Evolutionary conservation across 176 grass and related monocot genomes (phyloP).

Genomic region (Juncus inflexus): DNA sequence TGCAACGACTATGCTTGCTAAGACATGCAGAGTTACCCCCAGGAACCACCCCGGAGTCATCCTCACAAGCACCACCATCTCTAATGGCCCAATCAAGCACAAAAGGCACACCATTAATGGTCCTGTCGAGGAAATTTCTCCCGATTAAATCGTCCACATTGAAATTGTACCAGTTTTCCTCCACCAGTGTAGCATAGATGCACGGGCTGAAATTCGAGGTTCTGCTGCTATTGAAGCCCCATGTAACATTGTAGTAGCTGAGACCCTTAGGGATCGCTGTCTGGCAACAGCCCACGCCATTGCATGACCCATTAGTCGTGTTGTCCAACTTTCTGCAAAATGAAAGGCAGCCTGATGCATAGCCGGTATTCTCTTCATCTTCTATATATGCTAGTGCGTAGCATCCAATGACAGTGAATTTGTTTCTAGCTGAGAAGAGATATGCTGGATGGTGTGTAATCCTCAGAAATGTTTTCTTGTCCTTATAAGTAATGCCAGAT

Average conservation of each 20-base stretch:
- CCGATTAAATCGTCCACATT: slow-evolving; percentile 4
- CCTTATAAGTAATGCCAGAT: not conserved
- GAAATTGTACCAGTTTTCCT: slow-evolving; percentile 24
- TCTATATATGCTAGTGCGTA: slow-evolving; percentile 11
- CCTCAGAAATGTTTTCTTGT: not conserved
- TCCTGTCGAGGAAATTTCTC: not conserved
- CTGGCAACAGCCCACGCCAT: slow-evolving; percentile 35
- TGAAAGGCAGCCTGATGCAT: slow-evolving; percentile 10
- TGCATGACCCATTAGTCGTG: slow-evolving; percentile 1
- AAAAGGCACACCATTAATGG: not conserved
- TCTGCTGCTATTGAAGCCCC: not conserved
- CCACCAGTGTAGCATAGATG: slow-evolving; percentile 25
- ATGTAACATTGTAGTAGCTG: not conserved
- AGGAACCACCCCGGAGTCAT: too few species aligned
- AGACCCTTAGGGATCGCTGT: not conserved
- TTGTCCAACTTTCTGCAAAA: not conserved
- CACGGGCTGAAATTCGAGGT: slow-evolving; percentile 9
- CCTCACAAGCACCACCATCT: not conserved
- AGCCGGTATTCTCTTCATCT: not conserved
- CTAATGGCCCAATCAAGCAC: slow-evolving; percentile 40
- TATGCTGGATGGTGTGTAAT: not conserved
- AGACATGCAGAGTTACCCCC: slow-evolving; percentile 3
- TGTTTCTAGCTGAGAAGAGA: slow-evolving; percentile 15
- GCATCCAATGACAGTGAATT: slow-evolving; percentile 32
- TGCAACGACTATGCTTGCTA: not conserved